These are phyloP conservation scores for Cryptococcus hybrid DNA, from an alignment of 1,284 basidiomycete genomes.

Conservation along the genomic window DNA sequence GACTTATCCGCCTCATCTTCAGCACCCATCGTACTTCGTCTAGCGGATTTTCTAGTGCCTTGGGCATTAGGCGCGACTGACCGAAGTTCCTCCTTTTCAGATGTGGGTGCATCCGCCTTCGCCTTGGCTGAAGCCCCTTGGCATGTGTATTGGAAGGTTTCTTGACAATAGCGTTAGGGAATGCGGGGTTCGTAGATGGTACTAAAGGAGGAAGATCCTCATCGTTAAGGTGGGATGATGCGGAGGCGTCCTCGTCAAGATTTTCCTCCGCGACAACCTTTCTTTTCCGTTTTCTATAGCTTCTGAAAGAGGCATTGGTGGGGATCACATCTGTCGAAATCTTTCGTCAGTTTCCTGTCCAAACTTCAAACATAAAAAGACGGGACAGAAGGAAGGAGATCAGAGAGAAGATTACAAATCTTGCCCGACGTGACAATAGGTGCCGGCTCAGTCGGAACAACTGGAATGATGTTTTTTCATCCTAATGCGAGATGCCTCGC, in stretches of 20 bases:
- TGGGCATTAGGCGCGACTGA: neutral
- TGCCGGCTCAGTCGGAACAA: slow-evolving; percentile 17
- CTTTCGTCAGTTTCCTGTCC: slow-evolving; percentile 3
- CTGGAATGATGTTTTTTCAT: slow-evolving; percentile 34
- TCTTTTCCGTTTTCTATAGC: slow-evolving; percentile 39
- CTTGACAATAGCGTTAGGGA: slow-evolving; percentile 43
- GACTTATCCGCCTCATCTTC: neutral
- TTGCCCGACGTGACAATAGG: slow-evolving; percentile 14
- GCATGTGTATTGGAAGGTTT: slow-evolving; percentile 40
- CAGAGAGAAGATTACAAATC: slow-evolving; percentile 49
- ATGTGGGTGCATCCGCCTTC: slow-evolving; percentile 2
- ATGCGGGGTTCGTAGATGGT: slow-evolving; percentile 41
- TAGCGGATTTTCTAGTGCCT: neutral
- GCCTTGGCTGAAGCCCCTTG: slow-evolving; percentile 8
- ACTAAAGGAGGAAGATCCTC: slow-evolving; percentile 39
- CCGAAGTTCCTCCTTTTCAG: neutral
- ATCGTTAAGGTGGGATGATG: slow-evolving; percentile 6
- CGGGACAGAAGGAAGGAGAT: slow-evolving; percentile 1
- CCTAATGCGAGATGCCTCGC: slow-evolving; percentile 5
- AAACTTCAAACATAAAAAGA: neutral
- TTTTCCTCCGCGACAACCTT: slow-evolving; percentile 14
- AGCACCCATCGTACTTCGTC: neutral
- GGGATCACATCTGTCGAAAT: slow-evolving; percentile 38
- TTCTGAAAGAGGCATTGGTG: slow-evolving; percentile 40
- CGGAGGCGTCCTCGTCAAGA: neutral